A percentile compares a stretch with the other conserved stretches of the same genome.
Conservation (phyloP, 148 eudicot species). For the Camellia japonica region DNA sequence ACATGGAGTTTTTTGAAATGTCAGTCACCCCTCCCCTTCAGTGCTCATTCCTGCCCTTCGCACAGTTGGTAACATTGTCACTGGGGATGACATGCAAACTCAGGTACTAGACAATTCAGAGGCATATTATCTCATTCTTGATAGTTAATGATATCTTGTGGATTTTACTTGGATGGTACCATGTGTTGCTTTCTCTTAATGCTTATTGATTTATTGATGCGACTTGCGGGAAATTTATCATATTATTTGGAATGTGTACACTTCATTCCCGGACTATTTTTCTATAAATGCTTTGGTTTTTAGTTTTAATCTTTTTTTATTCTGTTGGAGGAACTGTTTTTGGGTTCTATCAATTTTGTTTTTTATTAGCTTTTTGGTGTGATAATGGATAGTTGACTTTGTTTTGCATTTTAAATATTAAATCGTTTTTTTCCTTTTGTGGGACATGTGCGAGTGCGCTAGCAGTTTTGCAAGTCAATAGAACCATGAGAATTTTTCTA, state of each 20-base stretch:
- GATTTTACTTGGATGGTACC: background rate
- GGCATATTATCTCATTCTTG: background rate
- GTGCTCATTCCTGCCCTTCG: slow-evolving; percentile 55
- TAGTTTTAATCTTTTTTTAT: background rate
- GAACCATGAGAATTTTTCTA: too few species aligned
- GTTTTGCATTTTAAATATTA: background rate
- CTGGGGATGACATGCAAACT: slow-evolving; percentile 45
- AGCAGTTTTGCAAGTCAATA: too few species aligned
- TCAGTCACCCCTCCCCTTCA: slow-evolving; percentile 44
- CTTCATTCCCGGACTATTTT: background rate
- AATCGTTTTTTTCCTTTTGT: too few species aligned
- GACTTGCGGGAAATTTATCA: background rate
- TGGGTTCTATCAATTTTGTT: background rate
- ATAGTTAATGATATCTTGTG: background rate
- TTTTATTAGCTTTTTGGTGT: background rate
- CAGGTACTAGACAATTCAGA: slow-evolving; percentile 28
- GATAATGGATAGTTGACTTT: background rate
- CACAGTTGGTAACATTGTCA: slow-evolving; percentile 51
- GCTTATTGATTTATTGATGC: background rate
- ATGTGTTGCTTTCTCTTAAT: background rate
- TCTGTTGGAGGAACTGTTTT: background rate
- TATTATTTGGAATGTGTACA: background rate
- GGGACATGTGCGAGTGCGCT: too few species aligned
- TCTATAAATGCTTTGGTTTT: background rate
- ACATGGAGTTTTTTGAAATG: background rate